Evolutionary conservation across 108 stramenopile genomes (phyloP).

Genomic region (Cylindrotheca closterium): DNA sequence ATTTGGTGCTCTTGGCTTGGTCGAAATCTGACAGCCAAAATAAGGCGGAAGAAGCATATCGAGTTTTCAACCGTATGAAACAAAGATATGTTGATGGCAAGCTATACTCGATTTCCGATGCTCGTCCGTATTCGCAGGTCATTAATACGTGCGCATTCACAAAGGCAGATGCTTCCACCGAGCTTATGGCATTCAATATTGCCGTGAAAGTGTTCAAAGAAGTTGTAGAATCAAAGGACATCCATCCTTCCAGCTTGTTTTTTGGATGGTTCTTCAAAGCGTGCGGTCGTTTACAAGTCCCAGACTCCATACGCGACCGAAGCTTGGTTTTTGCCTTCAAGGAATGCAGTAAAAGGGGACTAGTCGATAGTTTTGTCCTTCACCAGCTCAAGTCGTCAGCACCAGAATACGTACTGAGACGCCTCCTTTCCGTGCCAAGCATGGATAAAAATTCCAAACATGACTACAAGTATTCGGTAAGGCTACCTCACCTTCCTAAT

Average conservation of each 20-base stretch:
- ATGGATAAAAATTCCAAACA: not conserved
- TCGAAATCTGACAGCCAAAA: constrained; percentile 41
- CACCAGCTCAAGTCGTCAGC: constrained; percentile 44
- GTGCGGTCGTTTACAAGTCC: constrained; percentile 54
- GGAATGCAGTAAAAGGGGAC: constrained; percentile 50
- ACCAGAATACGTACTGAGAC: constrained; percentile 11
- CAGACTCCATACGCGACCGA: constrained; percentile 31
- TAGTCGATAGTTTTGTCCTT: constrained; percentile 70
- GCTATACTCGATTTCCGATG: constrained; percentile 31
- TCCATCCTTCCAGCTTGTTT: constrained; percentile 33
- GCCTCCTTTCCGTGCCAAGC: not conserved
- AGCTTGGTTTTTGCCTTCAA: constrained; percentile 42
- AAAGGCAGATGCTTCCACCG: constrained; percentile 22
- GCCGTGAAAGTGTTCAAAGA: constrained; percentile 49
- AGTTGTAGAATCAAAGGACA: constrained; percentile 25
- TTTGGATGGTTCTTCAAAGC: constrained; percentile 78
- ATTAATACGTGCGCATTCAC: constrained; percentile 72
- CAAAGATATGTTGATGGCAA: constrained; percentile 41
- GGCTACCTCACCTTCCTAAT: no score
- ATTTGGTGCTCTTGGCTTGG: constrained; percentile 53
- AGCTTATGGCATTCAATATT: constrained; percentile 58
- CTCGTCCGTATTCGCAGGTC: constrained; percentile 64
- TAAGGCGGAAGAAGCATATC: constrained; percentile 58
- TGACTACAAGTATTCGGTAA: no score
- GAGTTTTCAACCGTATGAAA: constrained; percentile 56